Conservation (phyloP, 345 rosid species). For the Combretum micranthum region DNA sequence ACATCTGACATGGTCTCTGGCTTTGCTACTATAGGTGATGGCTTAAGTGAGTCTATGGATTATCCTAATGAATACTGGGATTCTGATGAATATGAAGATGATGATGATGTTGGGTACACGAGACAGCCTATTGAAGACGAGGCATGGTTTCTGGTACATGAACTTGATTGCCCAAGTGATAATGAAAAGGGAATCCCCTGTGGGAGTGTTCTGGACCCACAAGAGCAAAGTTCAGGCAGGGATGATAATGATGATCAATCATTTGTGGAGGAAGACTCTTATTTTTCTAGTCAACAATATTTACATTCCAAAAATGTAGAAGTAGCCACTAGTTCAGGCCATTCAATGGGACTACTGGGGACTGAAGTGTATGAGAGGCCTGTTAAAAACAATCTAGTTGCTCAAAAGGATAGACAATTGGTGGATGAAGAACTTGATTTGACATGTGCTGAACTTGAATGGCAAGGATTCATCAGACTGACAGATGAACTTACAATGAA, state of each 20-base stretch:
- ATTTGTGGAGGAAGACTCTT: conserved; percentile 89
- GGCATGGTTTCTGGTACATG: conserved; percentile 97
- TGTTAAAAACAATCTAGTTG: conserved; percentile 50
- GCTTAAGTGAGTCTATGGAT: conserved; percentile 86
- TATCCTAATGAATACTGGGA: conserved; percentile 96
- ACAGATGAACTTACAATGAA: conserved; percentile 60
- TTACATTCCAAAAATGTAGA: conserved; percentile 55
- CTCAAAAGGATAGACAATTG: conserved; percentile 74
- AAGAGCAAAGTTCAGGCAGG: conserved; percentile 61
- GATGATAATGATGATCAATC: conserved; percentile 91
- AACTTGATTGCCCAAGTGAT: conserved; percentile 97
- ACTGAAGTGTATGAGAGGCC: conserved; percentile 56
- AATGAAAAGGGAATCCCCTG: conserved; percentile 84
- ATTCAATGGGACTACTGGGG: conserved; percentile 58
- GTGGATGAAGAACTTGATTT: conserved; percentile 78
- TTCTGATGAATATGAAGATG: conserved; percentile 96
- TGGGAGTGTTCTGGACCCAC: conserved; percentile 77
- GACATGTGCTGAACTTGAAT: conserved; percentile 79
- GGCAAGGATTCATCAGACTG: conserved; percentile 94
- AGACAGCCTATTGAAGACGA: conserved; percentile 99
- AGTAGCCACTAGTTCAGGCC: conserved; percentile 63
- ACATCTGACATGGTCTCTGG: conserved; percentile 96
- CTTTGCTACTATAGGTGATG: conserved; percentile 96
- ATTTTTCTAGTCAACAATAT: conserved; percentile 81
- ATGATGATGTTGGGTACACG: conserved; percentile 95